Evolutionary conservation across 108 stramenopile species (phyloP).

Genomic region (Aurantiochytrium sp.): DNA sequence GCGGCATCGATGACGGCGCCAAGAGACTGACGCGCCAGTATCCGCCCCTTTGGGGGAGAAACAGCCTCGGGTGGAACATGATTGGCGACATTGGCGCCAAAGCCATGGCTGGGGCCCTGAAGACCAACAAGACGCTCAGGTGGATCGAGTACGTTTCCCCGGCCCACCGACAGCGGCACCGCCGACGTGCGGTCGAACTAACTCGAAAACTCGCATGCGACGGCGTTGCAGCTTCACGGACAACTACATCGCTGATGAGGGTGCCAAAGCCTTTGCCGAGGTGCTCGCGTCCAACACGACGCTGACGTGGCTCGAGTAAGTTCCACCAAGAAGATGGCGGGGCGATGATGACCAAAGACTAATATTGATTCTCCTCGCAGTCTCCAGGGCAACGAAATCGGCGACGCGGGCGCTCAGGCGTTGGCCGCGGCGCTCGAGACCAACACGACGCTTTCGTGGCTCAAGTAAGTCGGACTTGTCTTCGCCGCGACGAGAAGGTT

Average conservation of each 20-base stretch:
- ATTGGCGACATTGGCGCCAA: too few species aligned
- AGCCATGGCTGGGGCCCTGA: too few species aligned
- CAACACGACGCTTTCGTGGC: background rate
- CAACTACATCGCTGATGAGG: background rate
- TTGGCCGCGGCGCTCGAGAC: background rate
- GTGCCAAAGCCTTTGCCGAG: background rate
- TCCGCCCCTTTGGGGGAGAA: too few species aligned
- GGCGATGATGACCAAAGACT: background rate
- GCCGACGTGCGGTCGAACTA: too few species aligned
- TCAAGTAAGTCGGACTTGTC: background rate
- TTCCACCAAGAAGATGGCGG: background rate
- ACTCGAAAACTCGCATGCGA: too few species aligned
- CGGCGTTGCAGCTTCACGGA: background rate
- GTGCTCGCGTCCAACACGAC: background rate
- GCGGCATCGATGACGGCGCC: too few species aligned
- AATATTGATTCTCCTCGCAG: background rate
- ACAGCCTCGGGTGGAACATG: too few species aligned
- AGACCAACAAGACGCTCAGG: too few species aligned
- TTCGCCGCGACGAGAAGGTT: background rate
- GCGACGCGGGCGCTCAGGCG: background rate
- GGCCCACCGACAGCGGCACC: too few species aligned
- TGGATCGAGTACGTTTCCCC: too few species aligned
- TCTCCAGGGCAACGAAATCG: background rate
- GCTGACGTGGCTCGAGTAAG: background rate
- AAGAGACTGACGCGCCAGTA: too few species aligned